These are phyloP conservation scores for Aspergillus jensenii DNA, from an alignment of 2,329 filamentous ascomycete genomes.

Conservation along the genomic window DNA sequence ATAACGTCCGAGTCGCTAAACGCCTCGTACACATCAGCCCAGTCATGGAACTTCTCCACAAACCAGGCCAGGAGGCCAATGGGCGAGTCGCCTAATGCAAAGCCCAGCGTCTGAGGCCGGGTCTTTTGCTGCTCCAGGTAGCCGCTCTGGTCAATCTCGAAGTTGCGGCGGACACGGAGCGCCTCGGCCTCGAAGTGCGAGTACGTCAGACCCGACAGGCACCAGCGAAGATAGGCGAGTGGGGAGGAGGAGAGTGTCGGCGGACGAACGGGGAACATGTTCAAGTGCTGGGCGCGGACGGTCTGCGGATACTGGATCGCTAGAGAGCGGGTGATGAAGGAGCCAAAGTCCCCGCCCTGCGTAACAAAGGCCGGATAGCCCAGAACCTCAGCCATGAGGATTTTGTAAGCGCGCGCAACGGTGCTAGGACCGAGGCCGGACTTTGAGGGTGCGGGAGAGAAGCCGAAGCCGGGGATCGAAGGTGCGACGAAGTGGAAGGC, in stretches of 20 bases:
- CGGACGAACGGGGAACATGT: slow-evolving; percentile 21
- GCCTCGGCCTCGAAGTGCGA: too few relatives aligned
- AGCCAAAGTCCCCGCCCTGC: slow-evolving; percentile 28
- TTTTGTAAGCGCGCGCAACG: slow-evolving; percentile 17
- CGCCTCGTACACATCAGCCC: background rate
- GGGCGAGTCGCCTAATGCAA: slow-evolving; percentile 26
- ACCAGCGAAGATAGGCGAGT: too few relatives aligned
- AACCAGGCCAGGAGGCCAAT: slow-evolving; percentile 31
- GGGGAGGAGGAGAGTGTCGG: slow-evolving; percentile 11
- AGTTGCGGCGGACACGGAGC: too few relatives aligned
- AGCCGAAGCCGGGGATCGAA: slow-evolving; percentile 28
- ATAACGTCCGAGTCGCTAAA: too few relatives aligned
- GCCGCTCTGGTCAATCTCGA: slow-evolving; percentile 2
- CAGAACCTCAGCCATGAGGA: slow-evolving; percentile 21
- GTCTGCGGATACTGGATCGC: slow-evolving; percentile 22
- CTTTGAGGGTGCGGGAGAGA: slow-evolving; percentile 19
- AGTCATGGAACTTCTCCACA: slow-evolving; percentile 21
- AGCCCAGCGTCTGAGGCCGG: slow-evolving; percentile 23
- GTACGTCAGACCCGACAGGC: too few relatives aligned
- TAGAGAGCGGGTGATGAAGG: slow-evolving; percentile 22
- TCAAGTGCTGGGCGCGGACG: slow-evolving; percentile 21
- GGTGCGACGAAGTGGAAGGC: slow-evolving; percentile 31
- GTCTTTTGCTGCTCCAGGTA: slow-evolving; percentile 14
- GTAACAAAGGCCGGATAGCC: slow-evolving; percentile 24
- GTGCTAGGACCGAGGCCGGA: slow-evolving; percentile 12